Evolutionary conservation across 1,284 basidiomycete species (phyloP).

Genomic region (Ceratobasidium sp.): DNA sequence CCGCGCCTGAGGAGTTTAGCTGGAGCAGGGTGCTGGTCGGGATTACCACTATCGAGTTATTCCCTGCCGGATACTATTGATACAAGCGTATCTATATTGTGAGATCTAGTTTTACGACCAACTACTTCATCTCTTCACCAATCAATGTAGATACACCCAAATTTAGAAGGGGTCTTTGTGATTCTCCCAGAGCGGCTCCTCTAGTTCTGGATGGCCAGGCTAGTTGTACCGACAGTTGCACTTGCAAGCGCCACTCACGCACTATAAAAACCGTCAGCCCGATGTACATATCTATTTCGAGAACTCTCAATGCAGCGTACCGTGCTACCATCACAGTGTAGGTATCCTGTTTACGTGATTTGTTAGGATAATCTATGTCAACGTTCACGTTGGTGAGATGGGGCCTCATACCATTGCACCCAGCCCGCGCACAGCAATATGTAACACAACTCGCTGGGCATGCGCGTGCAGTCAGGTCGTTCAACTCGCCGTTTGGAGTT

Average conservation of each 20-base stretch:
- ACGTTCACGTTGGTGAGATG: no score
- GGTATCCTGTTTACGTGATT: background rate
- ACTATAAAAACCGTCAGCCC: background rate
- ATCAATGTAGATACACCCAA: no score
- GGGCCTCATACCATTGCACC: constrained; percentile 10
- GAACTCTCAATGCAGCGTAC: background rate
- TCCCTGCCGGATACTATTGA: no score
- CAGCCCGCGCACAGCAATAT: constrained; percentile 4
- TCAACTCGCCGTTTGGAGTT: background rate
- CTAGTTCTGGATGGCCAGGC: no score
- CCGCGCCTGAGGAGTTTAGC: no score
- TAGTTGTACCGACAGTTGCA: constrained; percentile 14
- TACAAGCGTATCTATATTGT: no score
- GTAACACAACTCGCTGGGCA: background rate
- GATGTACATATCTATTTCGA: background rate
- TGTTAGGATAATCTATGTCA: background rate
- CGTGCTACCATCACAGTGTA: constrained; percentile 9
- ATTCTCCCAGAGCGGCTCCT: no score
- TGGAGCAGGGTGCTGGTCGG: no score
- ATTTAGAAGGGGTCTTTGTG: no score
- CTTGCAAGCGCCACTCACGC: constrained; percentile 1
- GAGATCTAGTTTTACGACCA: no score
- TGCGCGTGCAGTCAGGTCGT: constrained; percentile 8
- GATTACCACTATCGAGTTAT: no score
- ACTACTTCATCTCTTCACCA: no score